Base-by-base conservation (phyloP, 495 filamentous ascomycete species). In the Talaromyces thailandensis region DNA sequence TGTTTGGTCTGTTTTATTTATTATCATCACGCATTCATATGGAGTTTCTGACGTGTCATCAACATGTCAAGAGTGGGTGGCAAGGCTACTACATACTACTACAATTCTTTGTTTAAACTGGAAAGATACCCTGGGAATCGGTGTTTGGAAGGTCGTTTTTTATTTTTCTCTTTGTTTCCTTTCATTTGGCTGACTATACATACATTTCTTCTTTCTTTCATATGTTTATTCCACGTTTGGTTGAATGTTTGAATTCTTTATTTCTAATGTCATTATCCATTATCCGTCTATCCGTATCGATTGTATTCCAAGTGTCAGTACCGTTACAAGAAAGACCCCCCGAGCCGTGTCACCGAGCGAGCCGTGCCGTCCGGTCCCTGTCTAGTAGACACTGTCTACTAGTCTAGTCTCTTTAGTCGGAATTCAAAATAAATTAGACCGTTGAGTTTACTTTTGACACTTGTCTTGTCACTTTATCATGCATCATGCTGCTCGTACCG, bases 121-220 rank as follows among this genome's bases (percentile, higher is more conserved):
- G 25, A 29, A 61, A 45, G 35, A 56, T 25, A 40, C 51, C 43
- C 50, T 8, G 43, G 23, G 43, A 53, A 31, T 26, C 26, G 45
- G 43, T 63, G 53, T 56, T 56, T 40, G 58, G 64, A 55, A 55
- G 51, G 26, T 28, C 24, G 16, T 62, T 62, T n/a, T 57, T 51
- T 56, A 51, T 23, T 50, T 55, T 57, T 51, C 2, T 45, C 11
- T 18, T 25, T 53, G 11, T 53, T 24, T 25, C n/a, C 8, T 48
- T 48, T 48, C 43, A 21, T 48, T 48, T 48, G 43, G 21, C 6
- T 18, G 8, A 21, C n/a, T 48, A 18, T 48, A 48, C 43, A 18
- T 48, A 48, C 35, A 48, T 23, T 21, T 48, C 16, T 48, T 40
- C 16, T 14, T 23, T 48, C 21, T 6, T 48, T 48, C 1, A 1